phyloP scores from a whole-genome alignment of 441 rosid genomes.

The Aleurites moluccanus region DNA sequence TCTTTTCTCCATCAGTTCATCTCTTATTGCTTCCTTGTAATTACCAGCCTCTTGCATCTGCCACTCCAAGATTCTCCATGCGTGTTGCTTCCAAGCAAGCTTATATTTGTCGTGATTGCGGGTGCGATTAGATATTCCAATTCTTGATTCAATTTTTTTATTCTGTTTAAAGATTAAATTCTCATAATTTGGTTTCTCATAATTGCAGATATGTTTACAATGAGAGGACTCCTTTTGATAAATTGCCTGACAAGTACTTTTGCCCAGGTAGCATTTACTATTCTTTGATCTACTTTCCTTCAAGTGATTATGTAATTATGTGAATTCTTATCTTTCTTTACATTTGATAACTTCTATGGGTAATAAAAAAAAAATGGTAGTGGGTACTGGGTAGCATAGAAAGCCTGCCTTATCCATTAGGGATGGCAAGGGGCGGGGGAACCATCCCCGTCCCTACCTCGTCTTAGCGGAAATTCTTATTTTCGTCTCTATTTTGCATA shows the following conservation, averaged over 20 bases:
- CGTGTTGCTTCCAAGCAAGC: conserved; percentile 85
- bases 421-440: too few relatives aligned
- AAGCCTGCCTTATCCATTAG: conserved; percentile 9
- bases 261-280: conserved; percentile 58
- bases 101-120: conserved; percentile 94
- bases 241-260: conserved; percentile 66
- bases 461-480: too few relatives aligned
- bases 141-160: not conserved
- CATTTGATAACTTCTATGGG: too few relatives aligned
- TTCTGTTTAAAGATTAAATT: not conserved
- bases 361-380: too few relatives aligned
- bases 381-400: not conserved
- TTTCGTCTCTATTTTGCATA: too few relatives aligned
- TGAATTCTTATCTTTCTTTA: not conserved
- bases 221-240: conserved; percentile 88
- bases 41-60: conserved; percentile 24
- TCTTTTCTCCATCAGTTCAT: conserved; percentile 46
- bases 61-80: conserved; percentile 63
- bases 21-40: conserved; percentile 33
- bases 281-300: not conserved
- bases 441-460: too few relatives aligned
- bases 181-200: not conserved
- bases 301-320: not conserved
- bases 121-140: conserved; percentile 32
- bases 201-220: conserved; percentile 77